A percentile compares a stretch with the other conserved stretches of the same genome.
phyloP scores from a whole-genome alignment of 768 basidiomycete genomes.

The Xerocomus spinulosus region DNA sequence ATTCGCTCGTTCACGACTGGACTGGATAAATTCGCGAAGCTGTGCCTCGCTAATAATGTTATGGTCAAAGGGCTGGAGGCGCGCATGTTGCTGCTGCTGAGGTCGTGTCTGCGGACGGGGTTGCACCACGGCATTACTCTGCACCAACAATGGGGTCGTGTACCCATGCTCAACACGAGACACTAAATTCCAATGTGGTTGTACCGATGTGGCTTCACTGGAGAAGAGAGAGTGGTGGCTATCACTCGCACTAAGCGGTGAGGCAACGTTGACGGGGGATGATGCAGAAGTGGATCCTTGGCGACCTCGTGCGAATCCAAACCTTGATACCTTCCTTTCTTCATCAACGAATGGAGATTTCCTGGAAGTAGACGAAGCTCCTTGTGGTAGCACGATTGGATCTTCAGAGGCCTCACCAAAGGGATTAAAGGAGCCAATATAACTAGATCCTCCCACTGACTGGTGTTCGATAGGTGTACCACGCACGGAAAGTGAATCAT shows the following conservation, averaged over 20 bases:
- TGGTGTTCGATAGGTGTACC: constrained; percentile 43
- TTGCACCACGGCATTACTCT: constrained; percentile 39
- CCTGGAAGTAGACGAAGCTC: constrained; percentile 29
- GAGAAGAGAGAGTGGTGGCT: constrained; percentile 47
- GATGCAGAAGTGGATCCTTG: constrained; percentile 55
- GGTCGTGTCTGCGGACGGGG: constrained; percentile 35
- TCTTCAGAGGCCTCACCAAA: constrained; percentile 63
- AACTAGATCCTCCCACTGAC: constrained; percentile 44
- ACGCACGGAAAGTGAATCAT: constrained; percentile 46
- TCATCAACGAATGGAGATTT: constrained; percentile 51
- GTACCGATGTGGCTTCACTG: constrained; percentile 33
- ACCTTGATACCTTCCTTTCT: constrained; percentile 67
- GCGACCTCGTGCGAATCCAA: constrained; percentile 74
- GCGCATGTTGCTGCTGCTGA: constrained; percentile 30
- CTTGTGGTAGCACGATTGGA: constrained; percentile 26
- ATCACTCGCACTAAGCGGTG: constrained; percentile 51
- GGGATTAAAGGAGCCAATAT: constrained; percentile 77
- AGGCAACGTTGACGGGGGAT: constrained; percentile 54
- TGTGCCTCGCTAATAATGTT: constrained; percentile 64
- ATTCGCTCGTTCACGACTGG: constrained; percentile 56
- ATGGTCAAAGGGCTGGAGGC: constrained; percentile 56
- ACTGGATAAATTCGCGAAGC: constrained; percentile 70
- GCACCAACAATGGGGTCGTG: constrained; percentile 45
- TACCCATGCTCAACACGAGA: constrained; percentile 40
- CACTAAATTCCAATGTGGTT: constrained; percentile 44